Evolutionary conservation across 305 asterid species (phyloP).

Genomic region (Ajuga reptans): DNA sequence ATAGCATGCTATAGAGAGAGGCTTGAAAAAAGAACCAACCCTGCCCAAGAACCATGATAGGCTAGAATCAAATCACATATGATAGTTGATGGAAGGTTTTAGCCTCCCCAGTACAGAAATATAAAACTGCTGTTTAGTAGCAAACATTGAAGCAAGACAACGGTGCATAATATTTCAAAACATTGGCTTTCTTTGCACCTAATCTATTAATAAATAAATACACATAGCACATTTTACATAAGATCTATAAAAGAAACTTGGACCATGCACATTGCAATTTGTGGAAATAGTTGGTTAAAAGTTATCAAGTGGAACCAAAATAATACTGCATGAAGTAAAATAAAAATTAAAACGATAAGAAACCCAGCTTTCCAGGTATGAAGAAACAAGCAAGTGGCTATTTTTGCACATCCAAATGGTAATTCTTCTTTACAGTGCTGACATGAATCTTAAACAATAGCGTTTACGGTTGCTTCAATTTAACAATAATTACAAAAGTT

Average conservation of each 20-base stretch:
- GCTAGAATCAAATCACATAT: background rate
- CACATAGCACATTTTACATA: background rate
- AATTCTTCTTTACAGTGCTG: background rate
- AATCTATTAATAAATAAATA: background rate
- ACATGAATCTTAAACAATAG: background rate
- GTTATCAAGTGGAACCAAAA: background rate
- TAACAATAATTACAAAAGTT: background rate
- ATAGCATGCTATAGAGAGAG: conserved; percentile 36
- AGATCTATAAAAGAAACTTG: background rate
- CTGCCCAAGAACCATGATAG: conserved; percentile 34
- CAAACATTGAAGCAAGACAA: background rate
- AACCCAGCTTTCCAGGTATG: background rate
- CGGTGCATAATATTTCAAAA: background rate
- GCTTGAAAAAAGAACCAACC: conserved; percentile 38
- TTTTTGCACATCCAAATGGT: background rate
- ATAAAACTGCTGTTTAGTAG: background rate
- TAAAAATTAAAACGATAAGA: background rate
- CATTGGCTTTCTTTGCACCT: background rate
- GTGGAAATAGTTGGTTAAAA: background rate
- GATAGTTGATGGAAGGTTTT: background rate
- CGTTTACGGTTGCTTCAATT: background rate
- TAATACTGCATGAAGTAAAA: background rate
- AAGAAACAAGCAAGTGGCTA: background rate
- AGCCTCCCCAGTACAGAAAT: background rate
- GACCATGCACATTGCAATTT: background rate